phyloP scores from a whole-genome alignment of 2,329 filamentous ascomycete species.

The Trichoderma guizhouense region DNA sequence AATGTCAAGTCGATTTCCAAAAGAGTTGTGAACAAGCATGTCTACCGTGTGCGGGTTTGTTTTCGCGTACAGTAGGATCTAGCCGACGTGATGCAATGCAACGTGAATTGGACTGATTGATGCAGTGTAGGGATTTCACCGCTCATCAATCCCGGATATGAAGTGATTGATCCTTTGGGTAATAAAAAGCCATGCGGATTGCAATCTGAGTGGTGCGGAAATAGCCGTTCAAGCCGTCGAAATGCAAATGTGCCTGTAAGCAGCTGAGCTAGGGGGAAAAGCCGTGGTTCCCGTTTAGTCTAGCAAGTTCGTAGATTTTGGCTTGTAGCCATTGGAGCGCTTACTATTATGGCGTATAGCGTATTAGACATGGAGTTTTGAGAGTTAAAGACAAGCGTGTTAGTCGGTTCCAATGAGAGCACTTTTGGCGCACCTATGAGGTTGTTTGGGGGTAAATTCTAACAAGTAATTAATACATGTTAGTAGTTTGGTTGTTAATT shows the following conservation, averaged over 20 bases:
- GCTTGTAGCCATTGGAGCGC: constrained; percentile 6
- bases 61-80: background rate
- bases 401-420: background rate
- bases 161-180: background rate
- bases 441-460: background rate
- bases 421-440: background rate
- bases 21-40: background rate
- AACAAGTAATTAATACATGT: background rate
- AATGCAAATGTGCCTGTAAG: background rate
- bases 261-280: background rate
- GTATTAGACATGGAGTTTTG: background rate
- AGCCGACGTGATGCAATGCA: background rate
- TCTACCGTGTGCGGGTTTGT: background rate
- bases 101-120: background rate
- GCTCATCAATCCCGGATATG: background rate
- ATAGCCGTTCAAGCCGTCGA: background rate
- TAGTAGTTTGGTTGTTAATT: background rate
- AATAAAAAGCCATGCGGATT: background rate
- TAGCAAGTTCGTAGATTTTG: background rate
- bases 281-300: background rate
- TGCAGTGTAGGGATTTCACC: background rate
- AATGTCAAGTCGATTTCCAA: constrained; percentile 28
- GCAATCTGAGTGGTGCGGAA: background rate
- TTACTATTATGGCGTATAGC: background rate
- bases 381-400: background rate